Conservation (phyloP, 2,329 filamentous ascomycete genomes). For the Colletotrichum lentis region DNA sequence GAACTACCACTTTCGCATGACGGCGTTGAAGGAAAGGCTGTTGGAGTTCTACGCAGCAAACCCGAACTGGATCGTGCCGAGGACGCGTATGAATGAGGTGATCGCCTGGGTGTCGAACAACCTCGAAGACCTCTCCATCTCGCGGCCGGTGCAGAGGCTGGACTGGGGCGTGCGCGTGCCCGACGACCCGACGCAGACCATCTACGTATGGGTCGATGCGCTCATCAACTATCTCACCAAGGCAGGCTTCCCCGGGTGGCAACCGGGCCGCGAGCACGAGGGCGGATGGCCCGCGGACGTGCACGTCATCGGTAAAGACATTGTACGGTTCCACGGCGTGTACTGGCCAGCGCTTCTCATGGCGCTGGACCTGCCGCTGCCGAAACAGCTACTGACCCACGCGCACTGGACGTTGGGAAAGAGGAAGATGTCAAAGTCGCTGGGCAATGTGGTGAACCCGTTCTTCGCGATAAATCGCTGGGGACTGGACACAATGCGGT, state of each 20-base stretch:
- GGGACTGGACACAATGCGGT: slow-evolving; percentile 86
- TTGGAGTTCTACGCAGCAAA: slow-evolving; percentile 82
- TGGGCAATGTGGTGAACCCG: slow-evolving; percentile 94
- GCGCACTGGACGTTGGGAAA: slow-evolving; percentile 94
- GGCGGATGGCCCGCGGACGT: slow-evolving; percentile 89
- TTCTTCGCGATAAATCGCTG: slow-evolving; percentile 91
- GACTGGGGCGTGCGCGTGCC: slow-evolving; percentile 92
- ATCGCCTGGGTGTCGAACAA: slow-evolving; percentile 78
- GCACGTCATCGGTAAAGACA: slow-evolving; percentile 96
- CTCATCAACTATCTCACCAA: slow-evolving; percentile 93
- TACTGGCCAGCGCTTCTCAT: slow-evolving; percentile 98
- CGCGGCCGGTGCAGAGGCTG: slow-evolving; percentile 78
- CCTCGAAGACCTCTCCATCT: slow-evolving; percentile 88
- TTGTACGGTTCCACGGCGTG: slow-evolving; percentile 92
- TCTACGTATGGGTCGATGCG: slow-evolving; percentile 98
- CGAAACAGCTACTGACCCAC: slow-evolving; percentile 84
- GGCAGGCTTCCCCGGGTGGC: slow-evolving; percentile 81
- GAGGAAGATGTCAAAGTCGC: slow-evolving; percentile 95
- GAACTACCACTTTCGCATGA: slow-evolving; percentile 95
- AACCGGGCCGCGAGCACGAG: slow-evolving; percentile 67
- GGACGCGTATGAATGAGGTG: slow-evolving; percentile 78
- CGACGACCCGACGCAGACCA: slow-evolving; percentile 83
- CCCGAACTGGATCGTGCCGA: slow-evolving; percentile 78
- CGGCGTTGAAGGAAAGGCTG: slow-evolving; percentile 79
- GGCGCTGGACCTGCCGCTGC: slow-evolving; percentile 81